These are phyloP conservation scores for Ensete glaucum DNA, from an alignment of 176 grass and related monocot genomes.

Conservation along the genomic window DNA sequence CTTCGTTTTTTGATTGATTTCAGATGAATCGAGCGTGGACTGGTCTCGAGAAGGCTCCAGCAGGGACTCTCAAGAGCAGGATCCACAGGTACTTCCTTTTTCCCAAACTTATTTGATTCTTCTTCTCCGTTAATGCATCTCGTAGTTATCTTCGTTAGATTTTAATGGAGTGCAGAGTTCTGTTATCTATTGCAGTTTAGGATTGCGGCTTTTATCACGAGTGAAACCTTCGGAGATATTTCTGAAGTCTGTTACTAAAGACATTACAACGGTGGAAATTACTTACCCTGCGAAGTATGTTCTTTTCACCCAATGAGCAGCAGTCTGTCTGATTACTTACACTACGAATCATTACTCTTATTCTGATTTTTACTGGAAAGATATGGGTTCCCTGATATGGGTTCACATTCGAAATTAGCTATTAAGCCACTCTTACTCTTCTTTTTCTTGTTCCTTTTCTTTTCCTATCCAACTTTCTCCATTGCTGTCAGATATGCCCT, in stretches of 20 bases:
- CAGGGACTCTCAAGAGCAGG: constrained; percentile 70
- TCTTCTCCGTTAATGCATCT: not conserved
- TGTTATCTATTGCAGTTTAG: constrained; percentile 39
- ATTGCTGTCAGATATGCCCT: not conserved
- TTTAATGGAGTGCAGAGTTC: not conserved
- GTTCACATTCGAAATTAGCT: not conserved
- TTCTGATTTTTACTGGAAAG: not conserved
- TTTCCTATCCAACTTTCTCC: not conserved
- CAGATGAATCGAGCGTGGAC: constrained; percentile 87
- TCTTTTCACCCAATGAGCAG: not conserved
- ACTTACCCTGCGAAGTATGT: constrained; percentile 61
- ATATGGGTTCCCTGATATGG: not conserved
- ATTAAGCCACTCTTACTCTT: not conserved
- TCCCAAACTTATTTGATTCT: not conserved
- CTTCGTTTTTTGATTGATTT: not conserved
- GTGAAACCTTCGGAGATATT: constrained; percentile 81
- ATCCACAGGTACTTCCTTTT: constrained; percentile 45
- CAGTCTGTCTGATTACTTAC: not conserved
- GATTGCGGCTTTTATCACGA: constrained; percentile 65
- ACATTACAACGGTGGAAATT: constrained; percentile 59
- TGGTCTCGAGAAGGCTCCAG: constrained; percentile 62
- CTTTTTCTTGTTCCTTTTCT: not conserved
- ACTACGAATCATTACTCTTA: no score
- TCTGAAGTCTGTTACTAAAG: constrained; percentile 78
- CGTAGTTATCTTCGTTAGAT: not conserved